Percentiles rank a stretch among this genome's conserved stretches.
Conservation (phyloP, 1,139 yeast genomes). For the Debaryomyces sp. region DNA sequence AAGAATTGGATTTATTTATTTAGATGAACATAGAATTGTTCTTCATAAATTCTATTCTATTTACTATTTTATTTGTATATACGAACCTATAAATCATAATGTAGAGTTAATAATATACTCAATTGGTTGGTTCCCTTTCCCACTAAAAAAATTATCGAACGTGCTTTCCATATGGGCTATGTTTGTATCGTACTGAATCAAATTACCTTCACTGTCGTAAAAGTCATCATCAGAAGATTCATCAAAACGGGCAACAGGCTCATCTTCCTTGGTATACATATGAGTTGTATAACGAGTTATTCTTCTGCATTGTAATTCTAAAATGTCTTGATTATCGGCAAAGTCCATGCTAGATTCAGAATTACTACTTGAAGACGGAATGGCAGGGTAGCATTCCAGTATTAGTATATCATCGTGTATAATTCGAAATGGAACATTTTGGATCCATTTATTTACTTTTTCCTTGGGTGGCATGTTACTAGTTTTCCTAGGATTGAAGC, state of each 20-base stretch:
- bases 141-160: conserved; percentile 7
- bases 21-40: conserved; percentile 13
- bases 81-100: conserved; percentile 6
- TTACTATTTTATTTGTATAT: not conserved
- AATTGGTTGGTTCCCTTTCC: conserved; percentile 7
- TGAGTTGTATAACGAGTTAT: conserved; percentile 49
- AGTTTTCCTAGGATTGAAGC: conserved; percentile 60
- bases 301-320: conserved; percentile 55
- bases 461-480: conserved; percentile 63
- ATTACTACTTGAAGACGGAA: conserved; percentile 24
- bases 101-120: conserved; percentile 13
- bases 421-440: conserved; percentile 49
- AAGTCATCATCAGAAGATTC: conserved; percentile 12
- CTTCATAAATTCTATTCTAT: not conserved
- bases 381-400: conserved; percentile 50
- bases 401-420: conserved; percentile 21
- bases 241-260: conserved; percentile 17
- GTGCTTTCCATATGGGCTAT: conserved; percentile 9
- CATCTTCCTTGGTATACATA: conserved; percentile 41
- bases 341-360: conserved; percentile 23
- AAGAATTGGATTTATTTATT: conserved; percentile 41
- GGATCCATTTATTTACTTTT: conserved; percentile 65
- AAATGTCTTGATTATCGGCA: conserved; percentile 39
- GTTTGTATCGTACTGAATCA: conserved; percentile 10
- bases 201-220: conserved; percentile 13